Conservation (phyloP, 2,329 filamentous ascomycete genomes). For the Fusarium austroafricanum region DNA sequence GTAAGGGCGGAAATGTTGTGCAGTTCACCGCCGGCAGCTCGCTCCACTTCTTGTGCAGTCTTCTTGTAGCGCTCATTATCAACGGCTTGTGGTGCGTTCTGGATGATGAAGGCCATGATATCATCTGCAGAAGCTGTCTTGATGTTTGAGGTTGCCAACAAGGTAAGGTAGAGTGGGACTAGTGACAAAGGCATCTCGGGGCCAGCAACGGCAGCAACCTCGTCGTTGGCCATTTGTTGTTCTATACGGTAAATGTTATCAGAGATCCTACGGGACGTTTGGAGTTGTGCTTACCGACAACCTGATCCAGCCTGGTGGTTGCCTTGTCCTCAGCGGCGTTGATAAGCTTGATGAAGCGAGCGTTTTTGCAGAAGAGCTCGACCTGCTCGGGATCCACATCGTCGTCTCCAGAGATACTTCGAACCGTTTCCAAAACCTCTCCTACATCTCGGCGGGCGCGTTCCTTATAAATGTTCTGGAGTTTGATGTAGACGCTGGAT, state of each 20-base stretch:
- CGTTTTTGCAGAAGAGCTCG: slow-evolving; percentile 95
- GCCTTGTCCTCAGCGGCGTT: slow-evolving; percentile 60
- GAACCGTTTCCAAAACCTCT: slow-evolving; percentile 77
- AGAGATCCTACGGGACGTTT: not conserved
- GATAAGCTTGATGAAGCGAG: slow-evolving; percentile 90
- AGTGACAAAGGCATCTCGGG: slow-evolving; percentile 68
- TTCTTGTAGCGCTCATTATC: slow-evolving; percentile 63
- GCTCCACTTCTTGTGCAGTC: slow-evolving; percentile 74
- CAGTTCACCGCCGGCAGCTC: slow-evolving; percentile 85
- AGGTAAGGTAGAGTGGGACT: slow-evolving; percentile 75
- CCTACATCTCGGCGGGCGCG: slow-evolving; percentile 84
- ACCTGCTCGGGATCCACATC: slow-evolving; percentile 78
- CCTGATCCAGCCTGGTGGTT: slow-evolving; percentile 62
- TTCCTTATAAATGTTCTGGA: slow-evolving; percentile 92
- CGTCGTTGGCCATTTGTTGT: slow-evolving; percentile 65
- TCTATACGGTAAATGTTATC: slow-evolving; percentile 52
- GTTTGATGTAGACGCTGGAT: slow-evolving; percentile 86
- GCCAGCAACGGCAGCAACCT: slow-evolving; percentile 60
- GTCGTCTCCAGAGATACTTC: slow-evolving; percentile 60
- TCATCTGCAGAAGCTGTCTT: slow-evolving; percentile 60
- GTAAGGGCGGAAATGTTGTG: slow-evolving; percentile 91
- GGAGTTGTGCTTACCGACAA: slow-evolving; percentile 63
- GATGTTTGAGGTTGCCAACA: slow-evolving; percentile 64
- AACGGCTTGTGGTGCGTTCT: slow-evolving; percentile 59
- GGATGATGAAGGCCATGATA: slow-evolving; percentile 62